Percentiles rank a stretch among this genome's conserved stretches.
These are phyloP conservation scores for Leptographium radiaticola DNA, from an alignment of 2,329 filamentous ascomycete genomes.

Conservation along the genomic window DNA sequence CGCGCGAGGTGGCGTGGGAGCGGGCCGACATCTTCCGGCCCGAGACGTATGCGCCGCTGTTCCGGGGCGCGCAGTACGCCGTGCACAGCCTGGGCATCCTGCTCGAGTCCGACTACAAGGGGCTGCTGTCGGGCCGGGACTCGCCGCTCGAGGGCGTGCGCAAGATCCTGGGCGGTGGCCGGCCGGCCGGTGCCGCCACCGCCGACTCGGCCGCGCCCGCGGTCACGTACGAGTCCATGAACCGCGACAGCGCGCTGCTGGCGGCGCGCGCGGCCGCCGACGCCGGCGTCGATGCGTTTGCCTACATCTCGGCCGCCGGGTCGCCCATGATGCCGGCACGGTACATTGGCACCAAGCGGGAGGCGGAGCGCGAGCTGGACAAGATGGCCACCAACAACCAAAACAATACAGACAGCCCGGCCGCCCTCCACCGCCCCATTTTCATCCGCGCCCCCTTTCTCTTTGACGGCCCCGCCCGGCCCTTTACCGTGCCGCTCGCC, in stretches of 20 bases:
- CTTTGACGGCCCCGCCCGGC: slow-evolving; percentile 67
- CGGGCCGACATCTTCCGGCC: slow-evolving; percentile 79
- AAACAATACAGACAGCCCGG: no score
- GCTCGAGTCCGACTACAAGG: slow-evolving; percentile 96
- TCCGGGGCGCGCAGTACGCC: slow-evolving; percentile 69
- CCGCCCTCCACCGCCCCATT: slow-evolving; percentile 51
- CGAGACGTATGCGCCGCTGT: slow-evolving; percentile 60
- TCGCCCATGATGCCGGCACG: slow-evolving; percentile 71
- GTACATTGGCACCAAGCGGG: slow-evolving; percentile 85
- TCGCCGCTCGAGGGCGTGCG: slow-evolving; percentile 66
- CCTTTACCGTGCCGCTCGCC: slow-evolving; percentile 75
- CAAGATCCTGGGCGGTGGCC: slow-evolving; percentile 56
- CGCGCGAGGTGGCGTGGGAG: slow-evolving; percentile 72
- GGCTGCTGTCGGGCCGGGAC: slow-evolving; percentile 70
- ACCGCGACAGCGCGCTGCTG: slow-evolving; percentile 75
- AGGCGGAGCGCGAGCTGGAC: slow-evolving; percentile 51
- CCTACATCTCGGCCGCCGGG: slow-evolving; percentile 80
- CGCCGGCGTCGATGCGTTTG: slow-evolving; percentile 56
- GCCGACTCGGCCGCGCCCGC: background rate
- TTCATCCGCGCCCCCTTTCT: slow-evolving; percentile 81
- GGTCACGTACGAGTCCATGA: slow-evolving; percentile 95
- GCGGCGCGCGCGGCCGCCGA: slow-evolving; percentile 64
- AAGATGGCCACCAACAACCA: slow-evolving; percentile 20
- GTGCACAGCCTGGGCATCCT: slow-evolving; percentile 95
- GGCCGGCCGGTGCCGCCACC: no score